phyloP scores from a whole-genome alignment of 1,284 basidiomycete species.

The Lignosus rhinocerotis region DNA sequence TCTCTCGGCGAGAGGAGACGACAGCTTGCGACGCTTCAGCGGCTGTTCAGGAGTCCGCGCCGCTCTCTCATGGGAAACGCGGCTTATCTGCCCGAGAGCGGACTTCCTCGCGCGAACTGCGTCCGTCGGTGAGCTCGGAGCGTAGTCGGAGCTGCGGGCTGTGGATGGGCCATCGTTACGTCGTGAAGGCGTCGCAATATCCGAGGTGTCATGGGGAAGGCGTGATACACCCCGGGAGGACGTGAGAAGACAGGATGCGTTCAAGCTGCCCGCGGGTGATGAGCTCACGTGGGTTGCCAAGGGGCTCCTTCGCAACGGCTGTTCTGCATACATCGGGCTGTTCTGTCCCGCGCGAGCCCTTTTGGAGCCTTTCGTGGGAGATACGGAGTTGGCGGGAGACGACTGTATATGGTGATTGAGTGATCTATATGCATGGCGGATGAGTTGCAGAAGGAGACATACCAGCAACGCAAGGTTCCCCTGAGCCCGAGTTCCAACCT shows the following conservation, averaged over 20 bases:
- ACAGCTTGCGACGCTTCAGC: conserved; percentile 11
- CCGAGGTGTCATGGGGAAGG: neutral
- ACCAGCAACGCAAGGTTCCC: neutral
- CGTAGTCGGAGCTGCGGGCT: neutral
- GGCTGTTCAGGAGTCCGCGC: conserved; percentile 10
- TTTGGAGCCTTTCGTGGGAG: neutral
- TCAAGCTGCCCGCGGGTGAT: too few relatives aligned
- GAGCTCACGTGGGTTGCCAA: neutral
- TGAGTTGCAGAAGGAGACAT: neutral
- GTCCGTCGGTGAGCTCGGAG: conserved; percentile 16
- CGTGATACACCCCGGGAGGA: neutral
- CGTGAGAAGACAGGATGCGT: neutral
- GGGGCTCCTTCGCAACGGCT: neutral
- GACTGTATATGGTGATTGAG: neutral
- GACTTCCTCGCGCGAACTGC: conserved; percentile 8
- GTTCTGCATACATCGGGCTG: neutral
- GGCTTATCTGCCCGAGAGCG: conserved; percentile 3
- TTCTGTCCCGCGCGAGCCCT: neutral
- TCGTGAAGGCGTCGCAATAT: neutral
- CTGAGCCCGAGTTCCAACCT: neutral
- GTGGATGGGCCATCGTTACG: neutral
- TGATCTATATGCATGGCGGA: neutral
- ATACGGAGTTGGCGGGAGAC: neutral
- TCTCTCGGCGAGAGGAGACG: neutral
- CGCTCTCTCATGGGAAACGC: conserved; percentile 13